phyloP scores from a whole-genome alignment of 2,329 filamentous ascomycete genomes.

The Alternaria alternata region DNA sequence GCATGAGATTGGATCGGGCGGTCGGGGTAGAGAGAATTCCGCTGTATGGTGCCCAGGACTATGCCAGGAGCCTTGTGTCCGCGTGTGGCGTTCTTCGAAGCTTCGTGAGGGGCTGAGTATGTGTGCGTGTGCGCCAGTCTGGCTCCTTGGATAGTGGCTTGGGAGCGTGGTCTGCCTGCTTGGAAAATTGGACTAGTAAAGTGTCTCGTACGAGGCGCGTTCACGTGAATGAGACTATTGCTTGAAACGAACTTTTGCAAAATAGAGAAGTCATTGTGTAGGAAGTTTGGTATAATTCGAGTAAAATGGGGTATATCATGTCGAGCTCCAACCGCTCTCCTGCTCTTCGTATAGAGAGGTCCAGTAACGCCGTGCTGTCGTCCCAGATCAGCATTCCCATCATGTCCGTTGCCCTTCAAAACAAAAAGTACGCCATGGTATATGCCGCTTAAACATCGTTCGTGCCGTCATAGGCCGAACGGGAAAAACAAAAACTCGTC shows the following conservation, averaged over 20 bases:
- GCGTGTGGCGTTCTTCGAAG: background rate
- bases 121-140: background rate
- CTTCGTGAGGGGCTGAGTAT: background rate
- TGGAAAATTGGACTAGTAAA: background rate
- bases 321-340: conserved; percentile 11
- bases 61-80: background rate
- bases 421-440: conserved; percentile 26
- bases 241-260: background rate
- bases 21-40: background rate
- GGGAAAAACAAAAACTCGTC: conserved; percentile 9
- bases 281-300: conserved; percentile 11
- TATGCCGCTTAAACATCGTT: conserved; percentile 33
- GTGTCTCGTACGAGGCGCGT: background rate
- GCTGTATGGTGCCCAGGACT: background rate
- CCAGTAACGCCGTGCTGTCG: conserved; percentile 32
- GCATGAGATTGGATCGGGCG: conserved; percentile 1
- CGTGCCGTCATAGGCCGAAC: conserved; percentile 14
- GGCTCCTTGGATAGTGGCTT: conserved; percentile 7
- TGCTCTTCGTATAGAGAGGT: background rate
- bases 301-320: conserved; percentile 33
- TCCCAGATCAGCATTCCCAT: conserved; percentile 22
- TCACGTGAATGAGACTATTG: background rate
- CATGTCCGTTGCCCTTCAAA: conserved; percentile 13
- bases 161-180: conserved; percentile 5
- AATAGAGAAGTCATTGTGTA: background rate